phyloP scores from a whole-genome alignment of 2,329 filamentous ascomycete genomes.

The Harringtonia lauricola region DNA sequence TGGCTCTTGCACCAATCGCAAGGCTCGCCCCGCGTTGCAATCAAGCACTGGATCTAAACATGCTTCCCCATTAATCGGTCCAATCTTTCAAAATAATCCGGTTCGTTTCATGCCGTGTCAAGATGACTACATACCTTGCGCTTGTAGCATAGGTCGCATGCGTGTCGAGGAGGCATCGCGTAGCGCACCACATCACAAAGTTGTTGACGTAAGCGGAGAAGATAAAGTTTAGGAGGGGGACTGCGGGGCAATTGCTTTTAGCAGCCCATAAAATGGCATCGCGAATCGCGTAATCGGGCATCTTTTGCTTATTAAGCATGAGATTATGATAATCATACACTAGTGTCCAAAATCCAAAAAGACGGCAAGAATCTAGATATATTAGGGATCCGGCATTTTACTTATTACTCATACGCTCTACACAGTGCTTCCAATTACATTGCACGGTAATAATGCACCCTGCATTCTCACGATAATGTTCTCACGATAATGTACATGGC shows the following conservation, averaged over 20 bases:
- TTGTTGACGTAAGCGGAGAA: not conserved
- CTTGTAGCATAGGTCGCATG: slow-evolving; percentile 1
- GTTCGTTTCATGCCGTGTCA: not conserved
- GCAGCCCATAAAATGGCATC: no score
- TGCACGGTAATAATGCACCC: no score
- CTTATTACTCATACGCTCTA: no score
- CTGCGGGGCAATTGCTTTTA: not conserved
- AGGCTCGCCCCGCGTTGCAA: not conserved
- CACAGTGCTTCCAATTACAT: no score
- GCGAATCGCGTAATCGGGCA: no score
- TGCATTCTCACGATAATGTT: no score
- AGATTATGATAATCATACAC: no score
- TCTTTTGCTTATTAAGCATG: no score
- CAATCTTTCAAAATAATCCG: not conserved
- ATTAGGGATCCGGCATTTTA: no score
- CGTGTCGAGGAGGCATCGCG: not conserved
- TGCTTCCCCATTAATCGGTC: not conserved
- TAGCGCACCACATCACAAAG: not conserved
- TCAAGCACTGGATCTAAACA: slow-evolving; percentile 1
- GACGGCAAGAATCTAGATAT: no score
- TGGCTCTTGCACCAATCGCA: slow-evolving; percentile 1
- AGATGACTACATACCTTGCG: not conserved
- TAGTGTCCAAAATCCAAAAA: no score
- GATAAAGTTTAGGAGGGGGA: not conserved
- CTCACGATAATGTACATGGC: no score